Percentiles rank a stretch among this genome's conserved stretches.
phyloP scores from a whole-genome alignment of 139 green algal genomes.

The Chlorella sp. region DNA sequence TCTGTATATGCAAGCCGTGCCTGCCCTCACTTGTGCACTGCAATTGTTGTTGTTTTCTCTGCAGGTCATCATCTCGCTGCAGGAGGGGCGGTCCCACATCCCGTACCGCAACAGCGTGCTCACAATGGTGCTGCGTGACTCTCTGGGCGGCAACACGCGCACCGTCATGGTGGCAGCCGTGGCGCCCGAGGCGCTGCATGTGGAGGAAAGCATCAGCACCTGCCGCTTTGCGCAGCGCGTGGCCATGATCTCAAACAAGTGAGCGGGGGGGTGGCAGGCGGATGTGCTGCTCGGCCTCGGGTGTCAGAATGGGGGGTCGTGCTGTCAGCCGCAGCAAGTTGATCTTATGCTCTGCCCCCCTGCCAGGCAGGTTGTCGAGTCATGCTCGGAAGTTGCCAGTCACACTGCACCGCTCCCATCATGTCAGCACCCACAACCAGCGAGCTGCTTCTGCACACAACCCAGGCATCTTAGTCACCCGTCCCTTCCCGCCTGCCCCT shows the following conservation, averaged over 20 bases:
- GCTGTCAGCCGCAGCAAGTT: neutral
- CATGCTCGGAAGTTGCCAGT: neutral
- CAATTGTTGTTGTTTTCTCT: no score
- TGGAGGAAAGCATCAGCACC: slow-evolving; percentile 91
- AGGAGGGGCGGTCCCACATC: slow-evolving; percentile 71
- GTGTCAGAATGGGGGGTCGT: neutral
- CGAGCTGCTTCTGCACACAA: no score
- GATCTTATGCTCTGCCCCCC: neutral
- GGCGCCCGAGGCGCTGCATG: slow-evolving; percentile 85
- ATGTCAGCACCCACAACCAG: neutral
- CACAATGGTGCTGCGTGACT: slow-evolving; percentile 96
- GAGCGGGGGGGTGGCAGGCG: slow-evolving; percentile 35
- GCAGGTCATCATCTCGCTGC: slow-evolving; percentile 89
- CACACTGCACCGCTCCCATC: neutral
- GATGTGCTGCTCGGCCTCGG: neutral
- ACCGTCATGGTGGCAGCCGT: slow-evolving; percentile 77
- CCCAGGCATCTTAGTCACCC: no score
- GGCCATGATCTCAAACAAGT: slow-evolving; percentile 82
- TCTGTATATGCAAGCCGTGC: neutral
- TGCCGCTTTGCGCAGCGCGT: slow-evolving; percentile 95
- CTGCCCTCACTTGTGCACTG: neutral
- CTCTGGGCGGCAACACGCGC: slow-evolving; percentile 71
- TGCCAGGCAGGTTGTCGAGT: neutral
- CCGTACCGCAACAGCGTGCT: slow-evolving; percentile 96
- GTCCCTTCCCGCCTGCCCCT: neutral